Percentiles rank a stretch among this genome's conserved stretches.
Evolutionary conservation across 225 moss, liverwort and hornwort genomes (phyloP).

Genomic region (Marchantia paleacea): DNA sequence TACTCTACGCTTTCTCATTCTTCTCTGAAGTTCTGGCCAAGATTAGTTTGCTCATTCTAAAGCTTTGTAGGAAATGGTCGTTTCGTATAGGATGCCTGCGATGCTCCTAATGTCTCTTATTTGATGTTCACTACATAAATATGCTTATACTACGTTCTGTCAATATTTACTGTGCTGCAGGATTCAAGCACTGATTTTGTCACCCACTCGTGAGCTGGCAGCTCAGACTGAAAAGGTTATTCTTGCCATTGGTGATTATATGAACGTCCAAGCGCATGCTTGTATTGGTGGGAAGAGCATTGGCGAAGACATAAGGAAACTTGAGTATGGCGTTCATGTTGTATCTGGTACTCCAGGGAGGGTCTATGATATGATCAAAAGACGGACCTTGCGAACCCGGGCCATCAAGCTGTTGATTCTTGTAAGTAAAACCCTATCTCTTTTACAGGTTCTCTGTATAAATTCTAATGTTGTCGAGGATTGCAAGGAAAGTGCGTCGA

Average conservation of each 20-base stretch:
- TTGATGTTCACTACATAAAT: not conserved
- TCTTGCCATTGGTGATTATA: constrained; percentile 79
- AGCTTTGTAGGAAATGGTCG: too few relatives aligned
- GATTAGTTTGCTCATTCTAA: too few relatives aligned
- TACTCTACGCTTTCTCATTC: too few relatives aligned
- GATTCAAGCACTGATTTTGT: constrained; percentile 83
- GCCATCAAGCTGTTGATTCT: constrained; percentile 84
- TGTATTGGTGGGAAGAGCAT: constrained; percentile 93
- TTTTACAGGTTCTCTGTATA: not conserved
- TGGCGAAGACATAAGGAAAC: constrained; percentile 85
- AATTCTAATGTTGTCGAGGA: not conserved
- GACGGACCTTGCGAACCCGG: constrained; percentile 75
- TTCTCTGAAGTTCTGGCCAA: too few relatives aligned
- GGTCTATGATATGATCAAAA: constrained; percentile 88
- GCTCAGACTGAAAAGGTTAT: constrained; percentile 91
- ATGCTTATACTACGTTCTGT: not conserved
- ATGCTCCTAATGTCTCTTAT: not conserved
- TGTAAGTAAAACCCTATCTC: constrained; percentile 28
- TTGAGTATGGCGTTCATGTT: constrained; percentile 87
- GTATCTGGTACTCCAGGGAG: constrained; percentile 85
- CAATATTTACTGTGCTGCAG: constrained; percentile 31
- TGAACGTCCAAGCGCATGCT: constrained; percentile 91
- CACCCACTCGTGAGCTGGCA: constrained; percentile 82
- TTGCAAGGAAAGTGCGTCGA: not conserved
- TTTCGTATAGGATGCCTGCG: too few relatives aligned